These are phyloP conservation scores for Trifolium repens DNA, from an alignment of 306 rosid genomes.

Conservation along the genomic window DNA sequence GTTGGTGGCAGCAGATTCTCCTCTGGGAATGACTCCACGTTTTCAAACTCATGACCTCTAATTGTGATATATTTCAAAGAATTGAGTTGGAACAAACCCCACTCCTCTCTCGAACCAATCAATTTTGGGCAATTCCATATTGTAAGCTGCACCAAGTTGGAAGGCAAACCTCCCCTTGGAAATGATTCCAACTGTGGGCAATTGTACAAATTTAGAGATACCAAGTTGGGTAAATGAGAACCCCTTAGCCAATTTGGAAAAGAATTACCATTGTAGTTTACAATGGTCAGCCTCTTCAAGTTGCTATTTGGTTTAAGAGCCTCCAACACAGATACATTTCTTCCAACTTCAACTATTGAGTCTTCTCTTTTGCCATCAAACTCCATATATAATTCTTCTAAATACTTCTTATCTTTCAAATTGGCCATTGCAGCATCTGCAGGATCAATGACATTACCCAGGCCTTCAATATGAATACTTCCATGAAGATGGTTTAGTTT, in stretches of 20 bases:
- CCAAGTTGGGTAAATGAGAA: neutral
- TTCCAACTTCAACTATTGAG: neutral
- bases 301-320: neutral
- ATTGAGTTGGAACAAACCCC: neutral
- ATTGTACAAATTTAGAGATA: neutral
- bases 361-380: neutral
- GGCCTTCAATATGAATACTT: neutral
- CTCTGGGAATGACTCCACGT: conserved; percentile 27
- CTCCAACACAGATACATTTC: neutral
- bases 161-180: too few relatives aligned
- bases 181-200: too few relatives aligned
- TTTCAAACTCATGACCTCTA: neutral
- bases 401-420: neutral
- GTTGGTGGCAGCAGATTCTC: conserved; percentile 27
- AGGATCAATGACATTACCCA: conserved; percentile 1
- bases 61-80: neutral
- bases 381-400: conserved; percentile 6
- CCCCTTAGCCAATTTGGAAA: neutral
- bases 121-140: neutral
- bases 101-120: neutral
- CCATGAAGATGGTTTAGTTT: conserved; percentile 19
- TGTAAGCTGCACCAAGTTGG: too few relatives aligned
- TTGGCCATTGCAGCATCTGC: neutral
- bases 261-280: neutral
- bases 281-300: neutral